Conservation (phyloP, 805 yeast genomes). For the Metschnikowia bowlesiae region DNA sequence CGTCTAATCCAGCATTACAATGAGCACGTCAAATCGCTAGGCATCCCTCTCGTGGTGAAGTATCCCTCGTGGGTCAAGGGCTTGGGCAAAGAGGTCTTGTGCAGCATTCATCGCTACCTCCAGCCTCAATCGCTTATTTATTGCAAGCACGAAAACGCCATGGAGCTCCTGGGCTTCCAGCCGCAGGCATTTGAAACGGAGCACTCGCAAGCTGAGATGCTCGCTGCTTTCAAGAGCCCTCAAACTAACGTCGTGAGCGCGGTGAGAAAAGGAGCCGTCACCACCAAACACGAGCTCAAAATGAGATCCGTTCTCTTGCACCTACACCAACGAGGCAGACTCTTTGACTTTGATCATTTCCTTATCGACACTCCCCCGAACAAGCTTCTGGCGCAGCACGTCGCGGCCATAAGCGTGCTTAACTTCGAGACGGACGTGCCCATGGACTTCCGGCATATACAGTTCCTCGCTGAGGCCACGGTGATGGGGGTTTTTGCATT, state of each 20-base stretch:
- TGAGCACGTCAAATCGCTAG: slow-evolving; percentile 16
- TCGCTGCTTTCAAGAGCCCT: slow-evolving; percentile 5
- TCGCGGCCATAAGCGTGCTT: slow-evolving; percentile 12
- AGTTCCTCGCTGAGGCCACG: slow-evolving; percentile 12
- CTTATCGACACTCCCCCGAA: slow-evolving; percentile 9
- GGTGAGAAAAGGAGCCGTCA: slow-evolving; percentile 22
- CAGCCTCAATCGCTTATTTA: slow-evolving; percentile 57
- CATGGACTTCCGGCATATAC: neutral
- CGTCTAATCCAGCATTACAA: slow-evolving; percentile 35
- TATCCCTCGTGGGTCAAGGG: slow-evolving; percentile 94
- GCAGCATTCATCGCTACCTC: slow-evolving; percentile 38
- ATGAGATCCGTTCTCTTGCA: slow-evolving; percentile 48
- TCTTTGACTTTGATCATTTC: slow-evolving; percentile 11
- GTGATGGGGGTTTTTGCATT: slow-evolving; percentile 11
- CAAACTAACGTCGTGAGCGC: slow-evolving; percentile 8
- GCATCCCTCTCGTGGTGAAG: slow-evolving; percentile 54
- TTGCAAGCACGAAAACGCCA: slow-evolving; percentile 28
- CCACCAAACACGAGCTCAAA: slow-evolving; percentile 52
- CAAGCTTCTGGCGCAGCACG: slow-evolving; percentile 5
- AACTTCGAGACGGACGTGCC: slow-evolving; percentile 4
- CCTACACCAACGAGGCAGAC: slow-evolving; percentile 40
- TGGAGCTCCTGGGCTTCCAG: slow-evolving; percentile 17
- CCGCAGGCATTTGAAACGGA: slow-evolving; percentile 27
- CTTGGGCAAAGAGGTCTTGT: slow-evolving; percentile 66
- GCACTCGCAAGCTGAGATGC: slow-evolving; percentile 15